Evolutionary conservation across 306 rosid genomes (phyloP).

Genomic region (Sicyos baderoa): DNA sequence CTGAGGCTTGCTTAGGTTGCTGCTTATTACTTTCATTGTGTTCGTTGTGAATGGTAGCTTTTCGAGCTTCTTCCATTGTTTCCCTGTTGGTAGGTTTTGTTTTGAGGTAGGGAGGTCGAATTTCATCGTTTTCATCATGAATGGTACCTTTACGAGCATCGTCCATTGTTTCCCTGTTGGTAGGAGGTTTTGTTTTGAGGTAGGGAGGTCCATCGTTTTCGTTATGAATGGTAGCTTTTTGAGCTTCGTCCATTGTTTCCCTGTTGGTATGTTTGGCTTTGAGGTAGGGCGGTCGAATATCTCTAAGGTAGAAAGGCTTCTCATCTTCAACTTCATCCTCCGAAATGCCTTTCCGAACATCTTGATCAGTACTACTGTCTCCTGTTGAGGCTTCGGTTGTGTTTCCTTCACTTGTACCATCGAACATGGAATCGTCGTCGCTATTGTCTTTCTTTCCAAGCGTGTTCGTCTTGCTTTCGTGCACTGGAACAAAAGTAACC

Average conservation of each 20-base stretch:
- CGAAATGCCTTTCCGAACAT: slow-evolving; percentile 33
- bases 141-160: too few species aligned
- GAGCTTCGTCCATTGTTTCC: slow-evolving; percentile 26
- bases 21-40: slow-evolving; percentile 3
- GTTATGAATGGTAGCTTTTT: slow-evolving; percentile 5
- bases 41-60: too few species aligned
- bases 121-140: too few species aligned
- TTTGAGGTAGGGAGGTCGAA: too few species aligned
- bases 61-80: too few species aligned
- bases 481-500: slow-evolving; percentile 17
- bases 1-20: slow-evolving; percentile 9
- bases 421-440: slow-evolving; percentile 26
- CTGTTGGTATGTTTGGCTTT: slow-evolving; percentile 30
- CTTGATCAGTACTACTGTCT: slow-evolving; percentile 19
- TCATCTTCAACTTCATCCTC: slow-evolving; percentile 44
- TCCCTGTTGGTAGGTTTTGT: too few species aligned
- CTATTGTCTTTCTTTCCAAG: slow-evolving; percentile 22
- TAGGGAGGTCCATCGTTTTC: slow-evolving; percentile 19
- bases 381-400: slow-evolving; percentile 38
- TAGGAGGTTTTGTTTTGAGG: too few species aligned
- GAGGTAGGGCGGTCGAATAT: slow-evolving; percentile 59
- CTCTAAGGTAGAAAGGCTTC: slow-evolving; percentile 31
- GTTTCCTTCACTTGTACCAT: slow-evolving; percentile 48
- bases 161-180: too few species aligned
- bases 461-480: slow-evolving; percentile 15